Percentiles rank a stretch among this genome's conserved stretches.
These are phyloP conservation scores for Diphasiastrum complanatum DNA, from an alignment of 83 land plant species.

Conservation along the genomic window DNA sequence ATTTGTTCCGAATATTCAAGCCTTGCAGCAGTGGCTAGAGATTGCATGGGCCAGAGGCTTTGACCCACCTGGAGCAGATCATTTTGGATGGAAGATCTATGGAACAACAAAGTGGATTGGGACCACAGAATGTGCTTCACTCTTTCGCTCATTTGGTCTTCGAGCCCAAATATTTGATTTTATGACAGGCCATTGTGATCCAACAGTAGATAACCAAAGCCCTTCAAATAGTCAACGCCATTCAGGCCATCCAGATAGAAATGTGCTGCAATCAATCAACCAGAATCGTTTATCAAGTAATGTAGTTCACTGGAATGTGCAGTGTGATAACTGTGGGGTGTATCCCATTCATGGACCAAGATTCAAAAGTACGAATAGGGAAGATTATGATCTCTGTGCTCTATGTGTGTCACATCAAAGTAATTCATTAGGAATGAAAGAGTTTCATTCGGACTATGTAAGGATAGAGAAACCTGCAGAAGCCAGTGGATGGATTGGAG, in stretches of 20 bases:
- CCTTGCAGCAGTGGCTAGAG: constrained; percentile 79
- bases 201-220: constrained; percentile 14
- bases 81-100: constrained; percentile 42
- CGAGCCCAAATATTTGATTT: constrained; percentile 69
- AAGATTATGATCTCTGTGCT: constrained; percentile 26
- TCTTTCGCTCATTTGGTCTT: constrained; percentile 66
- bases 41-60: constrained; percentile 70
- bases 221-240: neutral
- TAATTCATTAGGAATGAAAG: neutral
- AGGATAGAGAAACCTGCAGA: constrained; percentile 9
- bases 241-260: neutral
- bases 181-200: constrained; percentile 22
- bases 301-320: constrained; percentile 29
- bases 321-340: constrained; percentile 25
- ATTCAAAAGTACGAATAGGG: constrained; percentile 10
- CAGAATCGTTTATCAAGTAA: constrained; percentile 51
- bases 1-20: constrained; percentile 63
- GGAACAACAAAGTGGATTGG: constrained; percentile 70
- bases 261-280: constrained; percentile 15
- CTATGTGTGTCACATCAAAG: constrained; percentile 6
- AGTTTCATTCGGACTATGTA: constrained; percentile 22
- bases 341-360: constrained; percentile 26
- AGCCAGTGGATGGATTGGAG: neutral
- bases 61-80: constrained; percentile 47
- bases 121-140: constrained; percentile 80